Evolutionary conservation across 2,329 filamentous ascomycete genomes (phyloP).

Genomic region (Alternaria sp.): DNA sequence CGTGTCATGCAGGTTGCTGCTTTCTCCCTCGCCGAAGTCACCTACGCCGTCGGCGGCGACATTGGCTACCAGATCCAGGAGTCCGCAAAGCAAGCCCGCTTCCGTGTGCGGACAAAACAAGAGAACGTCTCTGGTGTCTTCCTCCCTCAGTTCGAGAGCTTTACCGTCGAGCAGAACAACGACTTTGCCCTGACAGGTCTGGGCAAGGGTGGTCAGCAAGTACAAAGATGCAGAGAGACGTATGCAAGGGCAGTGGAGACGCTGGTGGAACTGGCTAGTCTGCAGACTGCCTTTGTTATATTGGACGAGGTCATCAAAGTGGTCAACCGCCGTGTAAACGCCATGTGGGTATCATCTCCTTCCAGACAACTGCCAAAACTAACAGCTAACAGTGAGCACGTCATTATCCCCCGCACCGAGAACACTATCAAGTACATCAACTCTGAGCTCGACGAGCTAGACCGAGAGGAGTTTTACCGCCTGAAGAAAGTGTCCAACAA

Average conservation of each 20-base stretch:
- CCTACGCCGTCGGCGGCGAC: constrained; percentile 91
- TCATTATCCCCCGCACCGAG: constrained; percentile 97
- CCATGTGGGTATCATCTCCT: constrained; percentile 71
- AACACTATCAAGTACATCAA: constrained; percentile 99
- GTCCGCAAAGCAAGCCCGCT: constrained; percentile 89
- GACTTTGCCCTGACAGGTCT: constrained; percentile 96
- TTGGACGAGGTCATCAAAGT: constrained; percentile 99
- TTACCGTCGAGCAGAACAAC: constrained; percentile 85
- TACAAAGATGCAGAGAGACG: constrained; percentile 92
- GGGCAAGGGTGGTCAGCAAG: constrained; percentile 96
- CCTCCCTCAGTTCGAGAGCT: constrained; percentile 92
- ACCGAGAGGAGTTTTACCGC: constrained; percentile 97
- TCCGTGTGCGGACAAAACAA: constrained; percentile 92
- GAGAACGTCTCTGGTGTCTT: constrained; percentile 99
- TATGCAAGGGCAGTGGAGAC: constrained; percentile 97
- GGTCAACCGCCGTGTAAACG: constrained; percentile 96
- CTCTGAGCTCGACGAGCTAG: constrained; percentile 95
- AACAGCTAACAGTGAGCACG: constrained; percentile 70
- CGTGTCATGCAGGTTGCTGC: constrained; percentile 99
- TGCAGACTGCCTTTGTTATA: constrained; percentile 98
- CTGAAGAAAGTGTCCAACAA: constrained; percentile 90
- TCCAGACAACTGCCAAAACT: constrained; percentile 18
- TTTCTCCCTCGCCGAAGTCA: constrained; percentile 96
- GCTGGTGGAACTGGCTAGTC: constrained; percentile 89
- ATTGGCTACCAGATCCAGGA: constrained; percentile 98